Evolutionary conservation across 202 grass and related monocot species (phyloP), one percentile per base, ranked within the genome.

Genomic region (Panicum virgatum): DNA sequence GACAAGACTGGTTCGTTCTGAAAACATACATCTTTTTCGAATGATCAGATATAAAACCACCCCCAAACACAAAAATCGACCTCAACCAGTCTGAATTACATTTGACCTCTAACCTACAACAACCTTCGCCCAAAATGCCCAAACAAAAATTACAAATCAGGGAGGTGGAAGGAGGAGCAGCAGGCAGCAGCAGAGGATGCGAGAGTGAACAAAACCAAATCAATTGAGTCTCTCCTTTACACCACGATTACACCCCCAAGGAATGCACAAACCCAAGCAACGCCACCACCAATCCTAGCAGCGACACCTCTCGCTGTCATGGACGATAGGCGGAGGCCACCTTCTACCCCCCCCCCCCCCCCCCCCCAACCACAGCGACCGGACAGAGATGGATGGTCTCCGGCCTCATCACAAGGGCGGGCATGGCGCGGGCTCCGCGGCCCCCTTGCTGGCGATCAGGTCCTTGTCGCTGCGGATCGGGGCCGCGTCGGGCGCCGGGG

Each of bases 41-140:
- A 79, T 83, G 61, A 80, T 34, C 37, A 63, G 51, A 75, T 63
- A 83, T 68, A 90, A 52, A 79, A 73, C 22, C 30, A 52, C 72
- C 66, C n/a, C 71, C 79, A 90, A 69, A 81, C 77, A 79, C 39
- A 88, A 56, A 72, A 62, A 60, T 46, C 42, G 34, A 80, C 87
- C 86, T 77, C 87, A 82, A 72, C 88, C 83, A 83, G 79, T 86
- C 75, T 76, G 88, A 83, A 80, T 80, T 86, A 77, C 78, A 76
- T 42, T 75, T 83, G 69, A 34, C 34, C 84, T 82, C 14, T 63
- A 76, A 83, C 53, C 80, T 86, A 86, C 79, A n/a, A n/a, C n/a
- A 80, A 69, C 84, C 88, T 90, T 86, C 68, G 43, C 84, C 88
- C 88, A 86, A 86, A 80, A 86, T 83, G 88, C 79, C 36, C 44